phyloP scores from a whole-genome alignment of 768 basidiomycete species.

The Boletus bicolor region DNA sequence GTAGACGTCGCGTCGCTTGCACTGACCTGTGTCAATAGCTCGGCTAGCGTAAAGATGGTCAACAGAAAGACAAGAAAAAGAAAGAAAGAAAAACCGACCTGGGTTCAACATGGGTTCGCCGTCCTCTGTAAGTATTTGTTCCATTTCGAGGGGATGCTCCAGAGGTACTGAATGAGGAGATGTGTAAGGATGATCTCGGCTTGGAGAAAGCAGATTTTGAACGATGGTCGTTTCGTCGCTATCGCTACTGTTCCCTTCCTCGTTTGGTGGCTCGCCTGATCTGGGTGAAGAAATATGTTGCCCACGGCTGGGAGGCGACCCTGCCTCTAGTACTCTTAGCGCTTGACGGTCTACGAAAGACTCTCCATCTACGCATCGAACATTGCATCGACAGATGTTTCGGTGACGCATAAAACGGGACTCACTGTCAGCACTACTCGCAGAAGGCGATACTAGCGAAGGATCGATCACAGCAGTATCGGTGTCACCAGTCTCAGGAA shows the following conservation, averaged over 20 bases:
- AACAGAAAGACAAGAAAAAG: not conserved
- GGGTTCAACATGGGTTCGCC: slow-evolving; percentile 67
- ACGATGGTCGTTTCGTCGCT: slow-evolving; percentile 18
- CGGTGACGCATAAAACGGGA: slow-evolving; percentile 20
- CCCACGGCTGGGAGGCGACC: slow-evolving; percentile 4
- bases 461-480: slow-evolving; percentile 37
- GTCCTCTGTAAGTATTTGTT: slow-evolving; percentile 59
- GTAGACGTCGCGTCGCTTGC: slow-evolving; percentile 7
- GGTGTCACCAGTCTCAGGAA: slow-evolving; percentile 7
- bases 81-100: slow-evolving; percentile 39
- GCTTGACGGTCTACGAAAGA: slow-evolving; percentile 8
- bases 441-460: slow-evolving; percentile 31
- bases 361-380: slow-evolving; percentile 35
- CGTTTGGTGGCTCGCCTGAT: slow-evolving; percentile 6
- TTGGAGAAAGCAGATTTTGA: slow-evolving; percentile 22
- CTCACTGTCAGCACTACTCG: slow-evolving; percentile 19
- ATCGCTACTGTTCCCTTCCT: slow-evolving; percentile 9
- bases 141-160: slow-evolving; percentile 43
- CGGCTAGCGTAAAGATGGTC: slow-evolving; percentile 33
- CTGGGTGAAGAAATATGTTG: slow-evolving; percentile 7
- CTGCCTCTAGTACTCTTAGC: slow-evolving; percentile 6
- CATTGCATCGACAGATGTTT: slow-evolving; percentile 34
- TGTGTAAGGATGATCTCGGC: slow-evolving; percentile 26
- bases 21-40: slow-evolving; percentile 60
- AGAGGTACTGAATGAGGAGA: slow-evolving; percentile 21